Evolutionary conservation across 805 yeast species (phyloP), one percentile per base, ranked within the genome.

Genomic region (Saccharomycopsis lassenensis): DNA sequence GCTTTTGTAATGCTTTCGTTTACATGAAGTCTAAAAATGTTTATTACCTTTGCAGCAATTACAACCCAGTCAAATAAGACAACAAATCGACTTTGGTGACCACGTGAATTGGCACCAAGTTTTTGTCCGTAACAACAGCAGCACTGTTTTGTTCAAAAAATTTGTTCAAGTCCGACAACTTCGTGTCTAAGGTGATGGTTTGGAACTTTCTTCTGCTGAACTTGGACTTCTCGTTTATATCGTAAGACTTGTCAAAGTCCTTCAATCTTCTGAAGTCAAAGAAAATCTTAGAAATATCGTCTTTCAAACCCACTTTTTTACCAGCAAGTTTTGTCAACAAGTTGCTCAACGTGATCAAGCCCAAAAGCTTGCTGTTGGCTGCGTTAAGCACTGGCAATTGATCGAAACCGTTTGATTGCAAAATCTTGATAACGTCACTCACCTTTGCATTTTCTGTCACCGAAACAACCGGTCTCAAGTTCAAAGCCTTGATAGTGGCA

Each of bases 41-140:
- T n/a, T n/a, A n/a, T n/a, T n/a, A n/a, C n/a, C n/a, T n/a, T n/a
- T n/a, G n/a, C n/a, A n/a, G n/a, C n/a, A n/a, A 4, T 30, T 23
- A 29, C 5, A 33, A 11, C 4, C 40, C 43, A 24, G 31, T 37
- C 29, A 42, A 54, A 46, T 61, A 64, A 42, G 79, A 70, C 49
- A 83, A 65, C 55, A 83, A 66, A 57, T 83, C 94, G 52, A 83
- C 89, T 65, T 83, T 83, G 42, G 94, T 83, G 40, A 82, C 94
- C 41, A 83, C 77, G 56, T 83, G 89, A 31, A 81, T 67, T 33
- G 94, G 91, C 51, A 69, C 77, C 52, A 68, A 63, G 27, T 76
- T 75, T 4, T 58, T 60, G 50, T 79, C 87, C 31, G 93, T 82
- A 40, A 83, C 81, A 49, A 83, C 71, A 24, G 91, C 94, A 46